These are phyloP conservation scores for Cystofilobasidium ferigula DNA, from an alignment of 768 basidiomycete genomes.

Conservation along the genomic window DNA sequence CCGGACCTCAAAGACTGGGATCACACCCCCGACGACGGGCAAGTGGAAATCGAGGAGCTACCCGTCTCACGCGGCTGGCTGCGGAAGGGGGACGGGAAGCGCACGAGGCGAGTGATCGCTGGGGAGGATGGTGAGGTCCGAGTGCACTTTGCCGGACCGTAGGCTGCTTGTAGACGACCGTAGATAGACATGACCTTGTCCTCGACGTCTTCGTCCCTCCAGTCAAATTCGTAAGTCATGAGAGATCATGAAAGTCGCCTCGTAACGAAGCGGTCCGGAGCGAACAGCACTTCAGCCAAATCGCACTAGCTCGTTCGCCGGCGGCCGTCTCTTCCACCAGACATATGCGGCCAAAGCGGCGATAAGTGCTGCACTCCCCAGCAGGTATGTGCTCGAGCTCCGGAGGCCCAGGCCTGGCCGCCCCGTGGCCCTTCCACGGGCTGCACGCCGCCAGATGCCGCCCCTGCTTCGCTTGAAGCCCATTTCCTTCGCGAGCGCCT, in stretches of 20 bases:
- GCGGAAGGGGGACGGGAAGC: neutral
- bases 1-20: slow-evolving; percentile 2
- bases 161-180: neutral
- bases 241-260: too few relatives aligned
- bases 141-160: slow-evolving; percentile 1
- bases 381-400: neutral
- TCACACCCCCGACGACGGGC: slow-evolving; percentile 2
- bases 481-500: neutral
- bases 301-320: too few relatives aligned
- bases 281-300: too few relatives aligned
- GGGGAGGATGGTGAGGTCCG: slow-evolving; percentile 15
- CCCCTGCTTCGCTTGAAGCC: neutral
- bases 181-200: too few relatives aligned
- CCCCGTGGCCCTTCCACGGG: neutral
- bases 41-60: neutral
- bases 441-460: neutral
- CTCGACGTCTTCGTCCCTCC: too few relatives aligned
- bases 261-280: too few relatives aligned
- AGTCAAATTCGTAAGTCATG: too few relatives aligned
- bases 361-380: neutral
- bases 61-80: neutral
- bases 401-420: neutral
- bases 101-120: neutral
- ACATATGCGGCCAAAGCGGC: too few relatives aligned
- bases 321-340: too few relatives aligned